A percentile compares a stretch with the other conserved stretches of the same genome.
These are phyloP conservation scores for Microsporum audouinii DNA, from an alignment of 2,329 filamentous ascomycete genomes.

Conservation along the genomic window DNA sequence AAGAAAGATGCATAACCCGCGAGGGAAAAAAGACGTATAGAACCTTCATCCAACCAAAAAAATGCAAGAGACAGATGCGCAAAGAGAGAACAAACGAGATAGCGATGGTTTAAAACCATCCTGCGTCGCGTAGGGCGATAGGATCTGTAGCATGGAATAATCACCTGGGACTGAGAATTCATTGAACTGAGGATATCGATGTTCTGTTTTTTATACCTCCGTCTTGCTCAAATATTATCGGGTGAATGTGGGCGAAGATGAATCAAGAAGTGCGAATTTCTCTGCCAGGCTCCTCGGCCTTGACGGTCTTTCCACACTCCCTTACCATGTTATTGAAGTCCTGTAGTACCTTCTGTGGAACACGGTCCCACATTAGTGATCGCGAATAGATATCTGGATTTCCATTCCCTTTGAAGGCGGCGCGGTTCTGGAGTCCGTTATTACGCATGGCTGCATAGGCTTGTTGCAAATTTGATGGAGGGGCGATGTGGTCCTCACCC, in stretches of 20 bases:
- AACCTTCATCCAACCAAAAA: not conserved
- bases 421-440: constrained; percentile 52
- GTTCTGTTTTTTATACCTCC: not conserved
- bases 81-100: constrained; percentile 1
- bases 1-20: constrained; percentile 2
- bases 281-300: constrained; percentile 21
- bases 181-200: not conserved
- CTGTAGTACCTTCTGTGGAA: constrained; percentile 79
- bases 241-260: not conserved
- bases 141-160: not conserved
- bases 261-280: constrained; percentile 10
- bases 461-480: constrained; percentile 40
- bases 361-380: constrained; percentile 86
- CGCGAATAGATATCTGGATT: constrained; percentile 86
- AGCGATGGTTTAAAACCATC: not conserved
- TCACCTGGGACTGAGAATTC: not conserved
- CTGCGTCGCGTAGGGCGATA: not conserved
- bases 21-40: not conserved
- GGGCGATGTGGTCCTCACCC: constrained; percentile 27
- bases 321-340: constrained; percentile 88
- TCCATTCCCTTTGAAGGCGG: constrained; percentile 31
- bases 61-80: not conserved
- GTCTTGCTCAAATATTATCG: not conserved
- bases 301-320: constrained; percentile 43
- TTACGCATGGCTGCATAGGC: constrained; percentile 67